Conservation (phyloP, 441 rosid genomes). For the Jatropha podagrica region DNA sequence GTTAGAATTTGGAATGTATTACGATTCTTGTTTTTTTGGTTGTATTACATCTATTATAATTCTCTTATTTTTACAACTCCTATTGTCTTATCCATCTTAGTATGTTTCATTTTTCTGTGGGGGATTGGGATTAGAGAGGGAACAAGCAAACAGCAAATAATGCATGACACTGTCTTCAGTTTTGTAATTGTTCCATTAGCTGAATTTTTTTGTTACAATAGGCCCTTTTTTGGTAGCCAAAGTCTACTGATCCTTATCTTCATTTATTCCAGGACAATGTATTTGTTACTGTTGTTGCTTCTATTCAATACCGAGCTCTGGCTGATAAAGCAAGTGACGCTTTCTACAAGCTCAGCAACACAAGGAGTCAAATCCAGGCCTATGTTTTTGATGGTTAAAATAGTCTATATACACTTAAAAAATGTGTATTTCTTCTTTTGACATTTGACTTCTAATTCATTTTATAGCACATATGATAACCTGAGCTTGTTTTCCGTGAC, state of each 20-base stretch:
- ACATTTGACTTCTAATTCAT: constrained; percentile 1
- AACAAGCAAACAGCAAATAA: background rate
- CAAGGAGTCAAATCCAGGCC: constrained; percentile 64
- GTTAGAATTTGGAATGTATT: background rate
- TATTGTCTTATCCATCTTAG: too few relatives aligned
- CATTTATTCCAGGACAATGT: constrained; percentile 57
- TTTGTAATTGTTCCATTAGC: background rate
- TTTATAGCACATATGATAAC: background rate
- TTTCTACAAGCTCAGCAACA: constrained; percentile 68
- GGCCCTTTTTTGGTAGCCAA: background rate
- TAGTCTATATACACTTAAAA: background rate
- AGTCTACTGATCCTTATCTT: background rate
- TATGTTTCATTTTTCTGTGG: too few relatives aligned
- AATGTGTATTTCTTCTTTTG: background rate
- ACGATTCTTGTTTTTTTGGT: background rate
- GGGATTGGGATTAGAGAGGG: background rate
- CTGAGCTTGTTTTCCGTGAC: background rate
- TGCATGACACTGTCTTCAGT: background rate
- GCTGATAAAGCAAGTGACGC: constrained; percentile 65
- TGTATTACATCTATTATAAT: too few relatives aligned
- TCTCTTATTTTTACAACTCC: background rate
- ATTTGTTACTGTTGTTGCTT: constrained; percentile 76
- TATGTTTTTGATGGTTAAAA: constrained; percentile 62
- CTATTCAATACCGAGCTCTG: constrained; percentile 68
- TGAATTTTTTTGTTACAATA: background rate